Evolutionary conservation across 352 stramenopile species (phyloP), one percentile per base, ranked within the genome.

Genomic region (Salisapilia sapeloensis): DNA sequence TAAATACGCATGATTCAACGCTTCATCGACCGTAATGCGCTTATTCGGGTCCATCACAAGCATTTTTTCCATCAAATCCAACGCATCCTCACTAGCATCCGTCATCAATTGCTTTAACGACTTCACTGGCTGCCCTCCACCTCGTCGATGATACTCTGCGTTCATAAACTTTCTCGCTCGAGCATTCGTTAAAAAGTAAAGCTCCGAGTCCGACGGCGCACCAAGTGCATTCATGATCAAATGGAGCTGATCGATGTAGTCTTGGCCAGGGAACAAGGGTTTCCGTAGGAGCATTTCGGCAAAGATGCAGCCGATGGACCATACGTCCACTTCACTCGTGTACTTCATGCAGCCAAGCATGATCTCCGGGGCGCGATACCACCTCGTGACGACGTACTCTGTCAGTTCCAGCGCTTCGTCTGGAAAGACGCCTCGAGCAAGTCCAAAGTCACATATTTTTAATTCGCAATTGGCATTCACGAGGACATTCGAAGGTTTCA

Each of bases 301-400:
- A 44, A 99, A 98, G 40, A 99, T 99, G 48, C 96, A 99, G 14
- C 95, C 96, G 37, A 98, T 93, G 38, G 75, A 93, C 90, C 90
- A 98, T 0, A 97, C 72, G 45, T 98, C 92, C 34, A 87, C 66
- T 23, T 78, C 64, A 2, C 64, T 60, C 2, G 64, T 84, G 57
- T 91, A 91, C 50, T 89, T 84, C 64, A 84, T 85, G 44, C 69
- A 85, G 1, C 62, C 67, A 7, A 89, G 47, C 69, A 85, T 78
- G 33, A 85, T 78, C 47, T 86, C 71, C 1, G 58, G 58, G 11
- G 58, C 58, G 9, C 58, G 51, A 21, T 69, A 63, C 71, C 72
- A 91, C 21, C 75, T 44, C 13, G 75, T 91, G 15, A 85, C 72
- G 11, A 91, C 74, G 38, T 91, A 91, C 34, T 90, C 75, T 0